These are phyloP conservation scores for Xylaria sp. DNA, from an alignment of 2,329 filamentous ascomycete genomes.

Conservation along the genomic window DNA sequence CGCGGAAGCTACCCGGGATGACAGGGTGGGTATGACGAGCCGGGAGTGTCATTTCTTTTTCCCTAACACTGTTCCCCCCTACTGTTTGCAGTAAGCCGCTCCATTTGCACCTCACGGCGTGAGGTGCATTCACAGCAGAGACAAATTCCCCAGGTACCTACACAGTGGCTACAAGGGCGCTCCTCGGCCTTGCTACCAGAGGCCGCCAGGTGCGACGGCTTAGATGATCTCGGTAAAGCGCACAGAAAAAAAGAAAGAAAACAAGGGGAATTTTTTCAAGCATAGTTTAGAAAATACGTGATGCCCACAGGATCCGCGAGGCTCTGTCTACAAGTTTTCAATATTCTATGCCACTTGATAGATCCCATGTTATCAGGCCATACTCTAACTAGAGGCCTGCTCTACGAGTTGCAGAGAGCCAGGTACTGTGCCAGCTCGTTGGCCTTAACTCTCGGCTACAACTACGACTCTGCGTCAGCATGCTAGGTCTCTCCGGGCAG, in stretches of 20 bases:
- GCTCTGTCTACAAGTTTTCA: too few species aligned
- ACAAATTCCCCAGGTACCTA: conserved; percentile 2
- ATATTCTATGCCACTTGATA: too few species aligned
- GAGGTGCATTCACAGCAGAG: background rate
- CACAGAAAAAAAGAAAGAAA: background rate
- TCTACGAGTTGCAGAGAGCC: background rate
- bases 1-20: background rate
- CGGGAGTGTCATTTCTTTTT: background rate
- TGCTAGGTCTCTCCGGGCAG: background rate
- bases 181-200: background rate
- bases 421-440: background rate
- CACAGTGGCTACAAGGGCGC: background rate
- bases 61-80: background rate
- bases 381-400: background rate
- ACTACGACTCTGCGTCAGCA: background rate
- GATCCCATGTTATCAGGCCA: background rate
- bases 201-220: background rate
- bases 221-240: background rate
- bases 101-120: background rate
- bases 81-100: background rate
- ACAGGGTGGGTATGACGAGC: background rate
- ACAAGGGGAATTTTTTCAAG: background rate
- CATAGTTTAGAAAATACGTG: background rate
- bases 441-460: background rate
- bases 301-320: too few species aligned